phyloP scores from a whole-genome alignment of 2,329 filamentous ascomycete genomes.

The Aspergillus sp. region DNA sequence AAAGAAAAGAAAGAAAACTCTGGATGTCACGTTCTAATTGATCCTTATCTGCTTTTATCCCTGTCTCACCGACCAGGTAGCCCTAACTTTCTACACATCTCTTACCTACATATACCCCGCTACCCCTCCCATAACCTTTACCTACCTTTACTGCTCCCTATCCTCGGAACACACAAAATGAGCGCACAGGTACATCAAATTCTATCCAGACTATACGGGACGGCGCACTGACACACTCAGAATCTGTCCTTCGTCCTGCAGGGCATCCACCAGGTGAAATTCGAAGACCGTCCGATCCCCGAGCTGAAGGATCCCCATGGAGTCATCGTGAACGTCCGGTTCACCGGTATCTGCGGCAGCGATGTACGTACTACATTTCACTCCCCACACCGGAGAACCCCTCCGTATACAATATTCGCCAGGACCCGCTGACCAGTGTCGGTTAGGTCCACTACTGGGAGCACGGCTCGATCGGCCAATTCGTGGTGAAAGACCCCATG shows the following conservation, averaged over 20 bases:
- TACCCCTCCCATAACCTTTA: too few species aligned
- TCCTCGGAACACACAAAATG: background rate
- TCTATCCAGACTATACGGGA: background rate
- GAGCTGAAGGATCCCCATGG: slow-evolving; percentile 66
- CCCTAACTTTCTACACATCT: too few species aligned
- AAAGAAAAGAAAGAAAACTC: too few species aligned
- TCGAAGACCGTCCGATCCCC: slow-evolving; percentile 73
- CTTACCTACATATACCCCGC: too few species aligned
- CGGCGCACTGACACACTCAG: slow-evolving; percentile 40
- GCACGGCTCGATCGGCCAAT: slow-evolving; percentile 45
- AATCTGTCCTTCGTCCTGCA: slow-evolving; percentile 85
- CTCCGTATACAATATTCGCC: background rate
- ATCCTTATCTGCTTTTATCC: background rate
- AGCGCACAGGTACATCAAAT: background rate
- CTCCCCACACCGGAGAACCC: background rate
- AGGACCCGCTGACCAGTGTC: background rate
- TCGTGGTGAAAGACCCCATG: slow-evolving; percentile 47
- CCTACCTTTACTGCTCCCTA: too few species aligned
- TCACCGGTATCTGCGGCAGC: slow-evolving; percentile 85
- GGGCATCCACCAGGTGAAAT: slow-evolving; percentile 69
- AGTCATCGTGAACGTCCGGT: slow-evolving; percentile 78
- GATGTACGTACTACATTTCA: slow-evolving; percentile 56
- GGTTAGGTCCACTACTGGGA: slow-evolving; percentile 48
- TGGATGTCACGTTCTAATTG: too few species aligned
- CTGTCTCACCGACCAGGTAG: too few species aligned